Evolutionary conservation across 768 basidiomycete species (phyloP), one percentile per base, ranked within the genome.

Genomic region (Nevesoporus exiguus): DNA sequence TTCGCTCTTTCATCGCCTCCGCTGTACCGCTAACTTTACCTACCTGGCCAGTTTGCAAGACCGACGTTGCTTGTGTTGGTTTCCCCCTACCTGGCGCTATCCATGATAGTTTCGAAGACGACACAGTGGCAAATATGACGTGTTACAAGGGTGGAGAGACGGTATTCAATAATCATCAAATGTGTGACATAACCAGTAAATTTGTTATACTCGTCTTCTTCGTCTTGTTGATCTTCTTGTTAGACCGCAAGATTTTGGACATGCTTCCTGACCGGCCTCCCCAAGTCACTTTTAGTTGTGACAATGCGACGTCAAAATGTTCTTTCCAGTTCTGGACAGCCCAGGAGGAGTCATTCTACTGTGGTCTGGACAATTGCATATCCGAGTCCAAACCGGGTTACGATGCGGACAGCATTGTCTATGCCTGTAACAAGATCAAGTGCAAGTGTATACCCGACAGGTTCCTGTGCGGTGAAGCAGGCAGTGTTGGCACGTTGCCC

Each of bases 271-370:
- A 80, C 47, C 82, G 94, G 9, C 88, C 92, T 19, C 95, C 96
- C 0, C 95, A 98, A 69, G 95, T 98, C 2, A 98, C 97, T 0
- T 99, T 99, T 71, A 87, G 88, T 59, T 99, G 97, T 73, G 84
- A 90, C 54, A 80, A 74, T 19, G 55, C 66, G 2, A 74, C 78
- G 13, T 73, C 74, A 5, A 82, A 82, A 1, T 99, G 97, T 67
- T 83, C 84, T 22, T 99, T 99, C 79, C 95, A 99, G 71, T 99
- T 99, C 75, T 99, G 97, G 97, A 92, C 93, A 9, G 93, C 88
- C 7, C 78, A 90, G 62, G 80, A 93, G 52, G 96, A 99, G 68
- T 95, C 93, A 0, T 98, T 99, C 72, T 98, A 97, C 72, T 99
- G 97, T 71, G 82, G 83, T 10, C 78, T 99, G 50, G 78, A 89